Percentiles rank a stretch among this genome's conserved stretches.
Evolutionary conservation across 1,284 basidiomycete species (phyloP).

Genomic region (Heterobasidion irregulare): DNA sequence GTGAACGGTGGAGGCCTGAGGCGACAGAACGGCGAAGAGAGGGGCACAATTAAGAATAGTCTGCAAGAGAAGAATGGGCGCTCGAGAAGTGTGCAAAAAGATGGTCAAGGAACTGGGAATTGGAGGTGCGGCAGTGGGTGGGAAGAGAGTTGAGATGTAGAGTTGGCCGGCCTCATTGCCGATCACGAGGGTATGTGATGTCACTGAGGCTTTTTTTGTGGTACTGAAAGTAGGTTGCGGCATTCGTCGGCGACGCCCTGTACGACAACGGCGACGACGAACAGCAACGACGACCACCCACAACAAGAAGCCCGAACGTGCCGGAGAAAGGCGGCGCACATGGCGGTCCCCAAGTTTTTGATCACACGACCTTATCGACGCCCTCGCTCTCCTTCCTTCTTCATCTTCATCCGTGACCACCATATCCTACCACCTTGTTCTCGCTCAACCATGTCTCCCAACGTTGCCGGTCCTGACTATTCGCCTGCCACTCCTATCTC

Average conservation of each 20-base stretch:
- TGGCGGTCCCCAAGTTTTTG: not conserved
- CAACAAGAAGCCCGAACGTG: not conserved
- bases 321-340: not conserved
- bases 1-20: too few species aligned
- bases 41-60: too few species aligned
- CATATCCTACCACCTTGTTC: not conserved
- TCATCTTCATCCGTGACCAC: not conserved
- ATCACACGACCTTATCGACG: slow-evolving; percentile 11
- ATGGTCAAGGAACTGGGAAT: too few species aligned
- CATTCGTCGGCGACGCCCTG: too few species aligned
- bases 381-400: not conserved
- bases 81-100: too few species aligned
- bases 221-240: too few species aligned
- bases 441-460: slow-evolving; percentile 8
- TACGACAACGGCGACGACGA: too few species aligned
- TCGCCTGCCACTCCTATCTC: slow-evolving; percentile 8
- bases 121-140: too few species aligned
- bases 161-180: not conserved
- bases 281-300: not conserved
- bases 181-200: not conserved
- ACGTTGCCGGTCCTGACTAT: slow-evolving; percentile 10
- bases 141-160: too few species aligned
- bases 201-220: not conserved
- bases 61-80: too few species aligned
- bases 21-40: too few species aligned